Evolutionary conservation across 2,329 filamentous ascomycete genomes (phyloP).

Genomic region (Alternaria consortialis): DNA sequence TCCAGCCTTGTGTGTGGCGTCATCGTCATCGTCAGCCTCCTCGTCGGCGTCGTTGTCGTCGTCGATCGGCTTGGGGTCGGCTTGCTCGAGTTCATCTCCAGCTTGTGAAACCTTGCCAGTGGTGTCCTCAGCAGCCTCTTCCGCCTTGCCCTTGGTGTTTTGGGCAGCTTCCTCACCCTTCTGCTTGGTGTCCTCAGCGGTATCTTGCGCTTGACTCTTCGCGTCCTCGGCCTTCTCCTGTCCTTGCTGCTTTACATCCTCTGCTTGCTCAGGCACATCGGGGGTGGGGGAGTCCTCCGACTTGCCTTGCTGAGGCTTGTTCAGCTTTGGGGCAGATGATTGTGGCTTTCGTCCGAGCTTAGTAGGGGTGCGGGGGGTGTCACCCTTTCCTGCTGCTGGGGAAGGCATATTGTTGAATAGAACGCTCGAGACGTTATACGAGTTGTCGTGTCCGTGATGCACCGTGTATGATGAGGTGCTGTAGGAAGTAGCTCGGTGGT

Average conservation of each 20-base stretch:
- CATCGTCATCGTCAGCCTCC: slow-evolving; percentile 42
- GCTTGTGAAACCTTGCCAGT: slow-evolving; percentile 60
- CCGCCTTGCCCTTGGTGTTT: slow-evolving; percentile 49
- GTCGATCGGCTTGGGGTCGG: slow-evolving; percentile 58
- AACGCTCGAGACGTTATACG: slow-evolving; percentile 42
- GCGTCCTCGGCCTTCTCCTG: slow-evolving; percentile 47
- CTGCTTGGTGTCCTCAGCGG: slow-evolving; percentile 46
- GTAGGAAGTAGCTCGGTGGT: slow-evolving; percentile 20
- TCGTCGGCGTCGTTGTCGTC: slow-evolving; percentile 49
- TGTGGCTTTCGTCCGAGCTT: slow-evolving; percentile 59
- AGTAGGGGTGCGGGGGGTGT: slow-evolving; percentile 60
- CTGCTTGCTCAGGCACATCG: slow-evolving; percentile 46
- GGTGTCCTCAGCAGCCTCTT: slow-evolving; percentile 49
- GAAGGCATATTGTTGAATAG: slow-evolving; percentile 58
- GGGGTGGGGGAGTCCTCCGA: slow-evolving; percentile 48
- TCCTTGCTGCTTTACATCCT: slow-evolving; percentile 52
- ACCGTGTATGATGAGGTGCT: slow-evolving; percentile 16
- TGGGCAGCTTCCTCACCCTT: slow-evolving; percentile 44
- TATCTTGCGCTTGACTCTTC: slow-evolving; percentile 53
- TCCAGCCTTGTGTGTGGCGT: slow-evolving; percentile 56
- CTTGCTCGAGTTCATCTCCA: slow-evolving; percentile 56
- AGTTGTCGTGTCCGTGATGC: slow-evolving; percentile 40
- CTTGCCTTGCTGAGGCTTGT: slow-evolving; percentile 47
- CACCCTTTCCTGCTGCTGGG: slow-evolving; percentile 61
- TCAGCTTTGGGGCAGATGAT: slow-evolving; percentile 53